A percentile compares a stretch with the other conserved stretches of the same genome.
phyloP scores from a whole-genome alignment of 176 grass and related monocot genomes.

The Alloteropsis semialata region DNA sequence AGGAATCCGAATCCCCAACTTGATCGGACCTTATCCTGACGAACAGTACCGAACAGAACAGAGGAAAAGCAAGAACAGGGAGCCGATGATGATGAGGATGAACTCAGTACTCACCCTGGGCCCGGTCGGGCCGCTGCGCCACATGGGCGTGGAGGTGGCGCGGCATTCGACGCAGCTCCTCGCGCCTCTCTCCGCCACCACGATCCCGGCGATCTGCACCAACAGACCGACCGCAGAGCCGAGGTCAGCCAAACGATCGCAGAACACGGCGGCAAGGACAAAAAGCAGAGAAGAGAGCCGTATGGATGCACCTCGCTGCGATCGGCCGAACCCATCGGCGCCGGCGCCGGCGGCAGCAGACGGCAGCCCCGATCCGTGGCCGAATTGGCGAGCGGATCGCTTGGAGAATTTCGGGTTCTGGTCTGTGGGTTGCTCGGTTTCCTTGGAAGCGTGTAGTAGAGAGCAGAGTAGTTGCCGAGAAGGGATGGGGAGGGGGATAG shows the following conservation, averaged over 20 bases:
- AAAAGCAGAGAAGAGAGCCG: not conserved
- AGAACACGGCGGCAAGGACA: not conserved
- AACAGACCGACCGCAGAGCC: not conserved
- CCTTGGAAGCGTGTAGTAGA: constrained; percentile 26
- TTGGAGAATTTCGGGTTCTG: not conserved
- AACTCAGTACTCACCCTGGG: constrained; percentile 65
- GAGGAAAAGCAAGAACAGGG: not conserved
- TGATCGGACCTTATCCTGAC: not conserved
- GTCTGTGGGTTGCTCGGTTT: constrained; percentile 3
- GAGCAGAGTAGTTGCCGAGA: constrained; percentile 29
- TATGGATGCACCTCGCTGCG: constrained; percentile 37
- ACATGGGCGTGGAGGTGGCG: constrained; percentile 74
- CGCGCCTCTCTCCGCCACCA: constrained; percentile 37
- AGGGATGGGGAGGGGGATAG: not conserved
- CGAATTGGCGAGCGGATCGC: not conserved
- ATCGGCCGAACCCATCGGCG: constrained; percentile 52
- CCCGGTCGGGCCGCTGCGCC: constrained; percentile 69
- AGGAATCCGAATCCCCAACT: constrained; percentile 3
- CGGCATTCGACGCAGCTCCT: constrained; percentile 71
- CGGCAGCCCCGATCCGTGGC: not conserved
- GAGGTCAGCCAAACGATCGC: not conserved
- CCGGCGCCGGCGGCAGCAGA: not conserved
- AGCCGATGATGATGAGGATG: not conserved
- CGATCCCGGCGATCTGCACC: constrained; percentile 26
- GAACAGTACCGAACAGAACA: not conserved